Evolutionary conservation across 75 land plant genomes (phyloP), one percentile per base, ranked within the genome.

Genomic region (Gnetum montanum): DNA sequence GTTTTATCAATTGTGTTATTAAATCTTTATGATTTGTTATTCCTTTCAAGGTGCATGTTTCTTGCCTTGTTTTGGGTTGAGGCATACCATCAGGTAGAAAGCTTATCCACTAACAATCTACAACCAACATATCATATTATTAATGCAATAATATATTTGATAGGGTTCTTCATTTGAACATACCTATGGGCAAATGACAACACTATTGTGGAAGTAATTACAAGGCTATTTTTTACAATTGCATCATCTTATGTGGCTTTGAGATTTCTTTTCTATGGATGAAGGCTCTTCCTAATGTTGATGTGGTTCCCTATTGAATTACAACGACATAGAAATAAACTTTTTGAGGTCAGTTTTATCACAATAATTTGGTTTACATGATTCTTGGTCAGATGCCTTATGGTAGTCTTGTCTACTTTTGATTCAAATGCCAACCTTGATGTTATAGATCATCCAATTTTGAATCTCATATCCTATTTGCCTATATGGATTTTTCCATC

Each of bases 221-320:
- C 79, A 36, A 80, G 68, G 46, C 40, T 90, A 37, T 86, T 86
- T 64, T 45, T 68, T 64, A 18, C 83, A 81, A 85, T 63, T 41
- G 73, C 85, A 28, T 89, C 95, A 24, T 69, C 82, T 37, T 50
- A 73, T 31, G 95, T 90, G 28, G 95, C 95, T 25, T n/a, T 89
- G 25, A 86, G 90, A 1, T 89, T 89, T 53, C 43, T 85, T 71
- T 53, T 89, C 1, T 85, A 85, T 69, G 95, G 95, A 43, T 90
- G 95, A 71, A 85, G 90, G 78, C 73, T 94, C 28, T 95, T 95
- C 62, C 70, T 76, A 60, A 82, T 95, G 99, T 73, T 95, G 28
- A 69, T 82, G 69, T 76, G 93, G 52, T 95, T 95, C 59, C 99
- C 99, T 1, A 84, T 90, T 62, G 93, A 95, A 54, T 95, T 97